Evolutionary conservation across 257 asterid species (phyloP), one percentile per base, ranked within the genome.

Genomic region (Plantago major): DNA sequence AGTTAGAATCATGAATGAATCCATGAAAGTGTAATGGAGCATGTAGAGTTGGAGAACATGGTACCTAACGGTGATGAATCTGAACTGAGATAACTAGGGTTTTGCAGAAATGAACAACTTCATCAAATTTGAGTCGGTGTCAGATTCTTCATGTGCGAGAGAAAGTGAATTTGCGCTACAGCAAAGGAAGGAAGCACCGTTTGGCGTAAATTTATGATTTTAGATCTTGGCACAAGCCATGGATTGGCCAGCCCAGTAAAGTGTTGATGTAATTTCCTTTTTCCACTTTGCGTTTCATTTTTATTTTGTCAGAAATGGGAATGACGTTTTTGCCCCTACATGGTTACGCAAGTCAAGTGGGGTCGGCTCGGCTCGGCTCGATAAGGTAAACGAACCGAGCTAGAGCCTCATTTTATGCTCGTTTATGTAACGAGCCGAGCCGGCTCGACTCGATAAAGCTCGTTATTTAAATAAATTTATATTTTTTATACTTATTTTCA

Each of bases 71-170:
- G 58, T 11, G 14, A 8, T 6, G 16, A 42, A 53, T 53, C 42
- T 53, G 58, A 53, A 53, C 3, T 28, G 58, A 26, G 58, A 53
- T 26, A 10, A 11, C 14, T 53, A 53, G 58, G 58, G 58, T 53
- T 53, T 53, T 11, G 40, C 42, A 26, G 13, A 52, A n/a, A n/a
- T n/a, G n/a, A n/a, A 52, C 40, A 37, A 52, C 40, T 19, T 14
- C 14, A 9, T 9, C 19, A 52, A 8, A 52, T 18, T 9, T 52
- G 57, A 22, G 16, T n/a, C n/a, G n/a, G n/a, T n/a, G n/a, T n/a
- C n/a, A n/a, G n/a, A n/a, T n/a, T n/a, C n/a, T n/a, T n/a, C n/a
- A n/a, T n/a, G n/a, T n/a, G 30, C 10, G 4, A 2, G 33, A 10
- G 42, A 11, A n/a, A 17, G 42, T 18, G 40, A 19, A 3, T 50